phyloP scores from a whole-genome alignment of 2,329 filamentous ascomycete genomes.

The Cyphellophora attinorum region DNA sequence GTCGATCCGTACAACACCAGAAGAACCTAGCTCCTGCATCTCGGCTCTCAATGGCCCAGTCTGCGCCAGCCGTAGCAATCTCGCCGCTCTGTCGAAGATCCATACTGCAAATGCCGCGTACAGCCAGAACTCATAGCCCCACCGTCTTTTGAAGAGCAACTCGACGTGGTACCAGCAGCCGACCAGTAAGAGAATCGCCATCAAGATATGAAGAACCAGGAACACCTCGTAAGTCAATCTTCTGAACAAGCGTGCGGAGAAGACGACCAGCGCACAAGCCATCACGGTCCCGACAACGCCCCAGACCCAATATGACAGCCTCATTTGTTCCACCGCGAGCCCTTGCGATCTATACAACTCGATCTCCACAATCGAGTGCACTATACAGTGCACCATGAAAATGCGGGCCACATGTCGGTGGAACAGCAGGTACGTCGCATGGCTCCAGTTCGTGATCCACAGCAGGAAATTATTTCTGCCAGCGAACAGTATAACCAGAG shows the following conservation, averaged over 20 bases:
- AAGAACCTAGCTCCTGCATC: not conserved
- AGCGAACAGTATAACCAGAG: conserved; percentile 9
- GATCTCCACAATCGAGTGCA: conserved; percentile 11
- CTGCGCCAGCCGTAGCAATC: conserved; percentile 34
- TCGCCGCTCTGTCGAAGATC: conserved; percentile 36
- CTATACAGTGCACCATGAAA: conserved; percentile 7
- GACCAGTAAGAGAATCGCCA: conserved; percentile 22
- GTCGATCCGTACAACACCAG: too few species aligned
- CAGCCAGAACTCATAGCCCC: conserved; percentile 41
- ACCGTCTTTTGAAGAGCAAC: conserved; percentile 30
- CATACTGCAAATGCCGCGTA: conserved; percentile 35
- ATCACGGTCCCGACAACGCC: conserved; percentile 26
- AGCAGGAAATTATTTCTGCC: conserved; percentile 11
- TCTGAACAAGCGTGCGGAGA: conserved; percentile 22
- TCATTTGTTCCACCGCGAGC: conserved; percentile 5
- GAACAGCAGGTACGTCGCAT: conserved; percentile 11
- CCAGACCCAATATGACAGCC: conserved; percentile 20
- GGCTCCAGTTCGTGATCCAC: conserved; percentile 23
- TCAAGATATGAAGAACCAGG: conserved; percentile 23
- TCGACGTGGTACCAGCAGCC: conserved; percentile 27
- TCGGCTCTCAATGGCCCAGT: conserved; percentile 23
- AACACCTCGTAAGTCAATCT: conserved; percentile 24
- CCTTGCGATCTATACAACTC: conserved; percentile 2
- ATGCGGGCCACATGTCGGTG: conserved; percentile 10
- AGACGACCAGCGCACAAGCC: conserved; percentile 20